Base-by-base conservation (phyloP, 257 asterid genomes). In the Asclepias syriaca region DNA sequence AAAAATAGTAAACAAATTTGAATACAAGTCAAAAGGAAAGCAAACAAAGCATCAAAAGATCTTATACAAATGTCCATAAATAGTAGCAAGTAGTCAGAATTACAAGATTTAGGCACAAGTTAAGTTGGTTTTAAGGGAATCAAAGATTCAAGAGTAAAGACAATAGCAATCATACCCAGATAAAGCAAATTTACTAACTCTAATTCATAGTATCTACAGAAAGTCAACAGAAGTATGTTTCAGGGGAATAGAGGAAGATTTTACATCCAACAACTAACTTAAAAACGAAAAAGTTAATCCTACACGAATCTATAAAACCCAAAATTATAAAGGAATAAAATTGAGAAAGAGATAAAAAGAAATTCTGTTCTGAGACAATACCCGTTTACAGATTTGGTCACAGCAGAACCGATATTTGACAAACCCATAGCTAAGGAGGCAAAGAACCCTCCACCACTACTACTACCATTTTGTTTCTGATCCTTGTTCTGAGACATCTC, bases 351-450 rank as follows among this genome's bases (percentile, higher is more conserved):
- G 45, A 7, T 14, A 43, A 58, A 7, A 8, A 1, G 32, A 48
- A n/a, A 22, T 6, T 45, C 39, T 4, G 68, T 51, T 71, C 10
- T 12, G 19, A 21, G 78, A 69, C 24, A 34, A 61, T 84, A 91
- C 97, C 97, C 97, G 80, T 85, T 87, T 40, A 87, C 89, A 40
- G 97, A 89, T 89, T 86, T 87, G 64, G 84, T 75, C 87, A 87
- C 82, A 69, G 89, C 90, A 74, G 61, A 85, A 78, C 92, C 78
- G 74, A 91, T 82, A 76, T 81, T 79, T 75, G 95, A 85, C 46
- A 85, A 76, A 60, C 96, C 86, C 64, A 89, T 84, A 27, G 93
- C 77, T 82, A 91, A 68, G 70, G 95, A 82, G 8, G 96, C 72
- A 75, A 91, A 89, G 78, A 91, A 89, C 3, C 97, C 95, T 14